Evolutionary conservation across 2,329 filamentous ascomycete species (phyloP).

Genomic region (Microsporum audouinii): DNA sequence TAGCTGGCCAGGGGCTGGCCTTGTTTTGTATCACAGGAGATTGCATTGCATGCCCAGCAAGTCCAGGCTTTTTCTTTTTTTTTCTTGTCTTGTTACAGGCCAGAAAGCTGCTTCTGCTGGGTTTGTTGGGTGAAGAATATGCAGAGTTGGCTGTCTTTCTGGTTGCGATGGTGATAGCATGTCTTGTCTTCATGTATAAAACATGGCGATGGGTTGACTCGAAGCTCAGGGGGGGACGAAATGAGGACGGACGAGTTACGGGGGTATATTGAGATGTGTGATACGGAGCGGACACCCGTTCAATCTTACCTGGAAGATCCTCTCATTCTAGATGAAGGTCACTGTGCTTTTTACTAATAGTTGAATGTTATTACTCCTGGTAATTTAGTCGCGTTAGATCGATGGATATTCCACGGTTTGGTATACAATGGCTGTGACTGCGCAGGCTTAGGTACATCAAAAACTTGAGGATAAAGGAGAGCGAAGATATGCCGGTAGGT

Average conservation of each 20-base stretch:
- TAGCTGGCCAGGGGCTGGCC: neutral
- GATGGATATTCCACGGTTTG: neutral
- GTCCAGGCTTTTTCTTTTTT: neutral
- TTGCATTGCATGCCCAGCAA: neutral
- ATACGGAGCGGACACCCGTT: neutral
- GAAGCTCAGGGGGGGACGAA: neutral
- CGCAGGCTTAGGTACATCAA: conserved; percentile 1
- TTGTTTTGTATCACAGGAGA: neutral
- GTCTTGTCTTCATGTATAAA: neutral
- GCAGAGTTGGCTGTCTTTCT: neutral
- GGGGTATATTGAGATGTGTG: neutral
- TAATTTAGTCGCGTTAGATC: neutral
- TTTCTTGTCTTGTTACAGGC: neutral
- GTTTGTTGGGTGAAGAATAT: neutral
- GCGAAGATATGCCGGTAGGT: neutral
- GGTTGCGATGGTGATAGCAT: neutral
- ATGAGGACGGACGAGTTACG: neutral
- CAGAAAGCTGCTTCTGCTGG: neutral
- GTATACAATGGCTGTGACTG: neutral
- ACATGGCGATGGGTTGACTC: too few relatives aligned
- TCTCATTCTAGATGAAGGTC: too few relatives aligned
- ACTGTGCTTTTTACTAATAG: neutral
- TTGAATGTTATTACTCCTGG: neutral
- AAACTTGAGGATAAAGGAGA: neutral
- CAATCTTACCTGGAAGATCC: neutral